Percentiles rank a stretch among this genome's conserved stretches.
These are phyloP conservation scores for Carex arenaria DNA, from an alignment of 202 grass and related monocot genomes.

Conservation along the genomic window DNA sequence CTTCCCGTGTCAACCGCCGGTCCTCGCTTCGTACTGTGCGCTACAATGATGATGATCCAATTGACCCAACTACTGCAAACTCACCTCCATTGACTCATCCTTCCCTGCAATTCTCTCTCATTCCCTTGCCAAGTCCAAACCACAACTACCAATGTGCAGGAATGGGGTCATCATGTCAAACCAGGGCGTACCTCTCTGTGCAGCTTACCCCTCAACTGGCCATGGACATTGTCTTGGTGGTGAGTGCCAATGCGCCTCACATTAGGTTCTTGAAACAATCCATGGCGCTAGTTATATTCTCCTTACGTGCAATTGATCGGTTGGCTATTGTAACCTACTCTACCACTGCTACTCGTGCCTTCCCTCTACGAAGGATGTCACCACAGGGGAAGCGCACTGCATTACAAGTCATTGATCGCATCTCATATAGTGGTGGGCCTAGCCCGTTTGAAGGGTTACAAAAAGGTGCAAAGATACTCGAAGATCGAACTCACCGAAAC, in stretches of 20 bases:
- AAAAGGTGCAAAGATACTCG: constrained; percentile 79
- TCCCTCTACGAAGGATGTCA: constrained; percentile 87
- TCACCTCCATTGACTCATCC: constrained; percentile 36
- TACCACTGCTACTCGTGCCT: constrained; percentile 73
- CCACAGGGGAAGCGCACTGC: constrained; percentile 82
- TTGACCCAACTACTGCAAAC: constrained; percentile 40
- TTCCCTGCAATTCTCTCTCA: constrained; percentile 56
- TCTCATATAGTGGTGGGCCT: constrained; percentile 62
- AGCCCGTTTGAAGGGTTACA: constrained; percentile 68
- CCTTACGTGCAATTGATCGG: constrained; percentile 62
- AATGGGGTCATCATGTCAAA: constrained; percentile 48
- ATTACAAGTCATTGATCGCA: constrained; percentile 82
- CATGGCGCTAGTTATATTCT: constrained; percentile 86
- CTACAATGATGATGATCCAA: constrained; percentile 87
- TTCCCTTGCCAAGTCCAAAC: constrained; percentile 37
- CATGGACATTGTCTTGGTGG: constrained; percentile 77
- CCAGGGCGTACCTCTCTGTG: constrained; percentile 59
- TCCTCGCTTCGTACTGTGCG: constrained; percentile 60
- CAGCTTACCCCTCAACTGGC: constrained; percentile 70
- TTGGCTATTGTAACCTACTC: constrained; percentile 89
- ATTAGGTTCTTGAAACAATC: constrained; percentile 89
- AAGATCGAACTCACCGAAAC: constrained; percentile 83
- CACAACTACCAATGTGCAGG: constrained; percentile 32
- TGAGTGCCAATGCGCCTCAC: constrained; percentile 78
- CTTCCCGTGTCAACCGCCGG: constrained; percentile 82